phyloP scores from a whole-genome alignment of 1,139 yeast species.

The Geotrichum fermentans region DNA sequence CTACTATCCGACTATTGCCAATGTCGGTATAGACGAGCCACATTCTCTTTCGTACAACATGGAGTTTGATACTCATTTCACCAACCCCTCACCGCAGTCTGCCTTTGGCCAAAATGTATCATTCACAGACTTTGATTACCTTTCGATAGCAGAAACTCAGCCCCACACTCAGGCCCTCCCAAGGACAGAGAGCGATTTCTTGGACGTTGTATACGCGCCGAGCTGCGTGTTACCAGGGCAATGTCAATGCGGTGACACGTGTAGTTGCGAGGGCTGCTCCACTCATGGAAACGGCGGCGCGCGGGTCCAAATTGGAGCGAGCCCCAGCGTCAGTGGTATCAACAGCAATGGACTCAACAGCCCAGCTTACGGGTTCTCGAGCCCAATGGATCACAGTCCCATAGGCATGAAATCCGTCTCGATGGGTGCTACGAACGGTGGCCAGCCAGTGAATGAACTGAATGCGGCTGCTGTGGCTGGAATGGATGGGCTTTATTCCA shows the following conservation, averaged over 20 bases:
- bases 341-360: too few species aligned
- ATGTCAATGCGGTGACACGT: slow-evolving; percentile 39
- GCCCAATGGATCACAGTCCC: too few species aligned
- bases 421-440: too few species aligned
- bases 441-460: too few species aligned
- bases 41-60: not conserved
- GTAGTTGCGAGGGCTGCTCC: slow-evolving; percentile 39
- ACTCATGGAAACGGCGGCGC: slow-evolving; percentile 27
- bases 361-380: too few species aligned
- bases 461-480: too few species aligned
- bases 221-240: slow-evolving; percentile 39
- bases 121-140: not conserved
- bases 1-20: slow-evolving; percentile 17
- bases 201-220: slow-evolving; percentile 35
- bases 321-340: too few species aligned
- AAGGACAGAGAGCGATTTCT: not conserved
- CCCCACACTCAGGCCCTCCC: too few species aligned
- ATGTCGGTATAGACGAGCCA: not conserved
- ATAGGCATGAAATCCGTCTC: too few species aligned
- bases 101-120: not conserved
- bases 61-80: not conserved
- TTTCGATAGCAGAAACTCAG: too few species aligned
- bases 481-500: too few species aligned
- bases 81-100: not conserved
- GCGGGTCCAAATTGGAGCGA: too few species aligned